Base-by-base conservation (phyloP, 2,329 filamentous ascomycete species). In the Triangularia verruculosa region DNA sequence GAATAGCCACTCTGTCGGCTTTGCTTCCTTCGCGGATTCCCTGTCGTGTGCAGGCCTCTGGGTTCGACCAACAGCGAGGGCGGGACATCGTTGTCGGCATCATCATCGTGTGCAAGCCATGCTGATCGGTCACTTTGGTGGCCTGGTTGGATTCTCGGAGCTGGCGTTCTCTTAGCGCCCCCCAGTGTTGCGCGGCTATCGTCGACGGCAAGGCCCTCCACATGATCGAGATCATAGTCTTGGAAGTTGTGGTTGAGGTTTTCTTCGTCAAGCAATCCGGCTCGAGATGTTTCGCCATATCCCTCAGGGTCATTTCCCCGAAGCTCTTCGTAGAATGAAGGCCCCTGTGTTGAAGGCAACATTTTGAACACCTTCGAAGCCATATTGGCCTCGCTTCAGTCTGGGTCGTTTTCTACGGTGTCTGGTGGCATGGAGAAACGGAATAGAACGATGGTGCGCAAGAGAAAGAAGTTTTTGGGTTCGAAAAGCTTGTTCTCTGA, bases 61-160 rank as follows among this genome's bases (percentile, higher is more conserved):
- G 75, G 78, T 71, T 89, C 87, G 20, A 89, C 82, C 17, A 89
- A 73, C 17, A 89, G 76, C 2, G 87, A 89, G 17, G 82, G 83
- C 0, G 87, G 87, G 0, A 89, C 86, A 69, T 89, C 86, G 61
- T 88, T 86, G 61, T 84, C 82, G 4, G 72, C 76, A 28, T 84
- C 81, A 2, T 85, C 81, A 28, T 86, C 82, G 4, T 69, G 69
- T 3, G 61, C 57, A 9, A 59, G 54, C 69, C 68, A 68, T 32
- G 66, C 67, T 27, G 73, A 66, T 62, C 72, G 73, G 8, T 54
- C 54, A n/a, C 30, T 73, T 47, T 20, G 39, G 39, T 47, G 39
- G n/a, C 39, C 39, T 20, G 7, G 39, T 9, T 17, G 39, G n/a
- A 47, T 17, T 20, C 20, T 47, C 6, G 39, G 13, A 5, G n/a